Percentiles rank a stretch among this genome's conserved stretches.
phyloP scores from a whole-genome alignment of 2,329 filamentous ascomycete genomes.

The Scedosporium dehoogii region DNA sequence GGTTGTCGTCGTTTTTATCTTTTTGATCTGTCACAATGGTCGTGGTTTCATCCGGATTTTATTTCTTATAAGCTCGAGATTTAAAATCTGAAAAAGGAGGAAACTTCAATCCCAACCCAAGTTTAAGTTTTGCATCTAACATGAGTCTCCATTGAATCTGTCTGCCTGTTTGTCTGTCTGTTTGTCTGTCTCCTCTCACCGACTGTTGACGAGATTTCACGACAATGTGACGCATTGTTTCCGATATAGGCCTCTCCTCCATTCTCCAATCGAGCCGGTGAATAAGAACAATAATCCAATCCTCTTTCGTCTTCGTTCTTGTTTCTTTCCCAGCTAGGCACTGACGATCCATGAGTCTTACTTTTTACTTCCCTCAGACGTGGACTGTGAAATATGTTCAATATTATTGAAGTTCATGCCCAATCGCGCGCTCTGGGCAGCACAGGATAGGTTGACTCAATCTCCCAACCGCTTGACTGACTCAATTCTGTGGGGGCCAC shows the following conservation, averaged over 20 bases:
- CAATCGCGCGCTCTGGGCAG: neutral
- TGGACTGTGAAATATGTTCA: neutral
- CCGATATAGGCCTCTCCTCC: neutral
- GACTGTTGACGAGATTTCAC: slow-evolving; percentile 2
- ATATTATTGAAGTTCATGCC: neutral
- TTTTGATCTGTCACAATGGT: neutral
- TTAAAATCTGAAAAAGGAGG: too few relatives aligned
- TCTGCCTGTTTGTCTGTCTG: too few relatives aligned
- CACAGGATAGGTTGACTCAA: too few relatives aligned
- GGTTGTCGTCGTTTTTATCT: neutral
- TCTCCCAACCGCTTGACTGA: too few relatives aligned
- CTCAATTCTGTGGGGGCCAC: too few relatives aligned
- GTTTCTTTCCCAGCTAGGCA: neutral
- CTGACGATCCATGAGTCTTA: neutral
- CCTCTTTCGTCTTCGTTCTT: neutral
- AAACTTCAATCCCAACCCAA: too few relatives aligned
- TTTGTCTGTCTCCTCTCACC: neutral
- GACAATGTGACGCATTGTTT: slow-evolving; percentile 1
- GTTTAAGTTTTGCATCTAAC: too few relatives aligned
- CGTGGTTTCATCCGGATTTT: too few relatives aligned
- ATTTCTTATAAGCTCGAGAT: too few relatives aligned
- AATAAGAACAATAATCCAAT: neutral
- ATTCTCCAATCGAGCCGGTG: neutral
- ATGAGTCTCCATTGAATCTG: too few relatives aligned
- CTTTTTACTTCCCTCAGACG: neutral